These are phyloP conservation scores for Aspergillus hiratsukae DNA, from an alignment of 2,329 filamentous ascomycete species.

Conservation along the genomic window DNA sequence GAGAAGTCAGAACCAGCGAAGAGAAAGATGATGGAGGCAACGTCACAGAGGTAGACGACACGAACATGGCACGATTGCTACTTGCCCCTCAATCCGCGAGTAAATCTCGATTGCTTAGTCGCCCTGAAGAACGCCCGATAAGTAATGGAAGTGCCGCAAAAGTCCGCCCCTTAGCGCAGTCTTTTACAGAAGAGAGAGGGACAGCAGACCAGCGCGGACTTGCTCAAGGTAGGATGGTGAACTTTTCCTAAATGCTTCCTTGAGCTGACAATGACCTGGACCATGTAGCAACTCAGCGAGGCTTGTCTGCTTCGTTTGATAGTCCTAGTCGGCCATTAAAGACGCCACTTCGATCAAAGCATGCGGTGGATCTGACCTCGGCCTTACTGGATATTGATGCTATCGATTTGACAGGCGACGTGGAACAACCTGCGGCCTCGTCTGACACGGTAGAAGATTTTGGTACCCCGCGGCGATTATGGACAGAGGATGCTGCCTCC, in stretches of 20 bases:
- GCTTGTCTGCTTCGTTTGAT: slow-evolving; percentile 16
- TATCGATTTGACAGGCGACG: slow-evolving; percentile 42
- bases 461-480: slow-evolving; percentile 39
- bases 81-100: slow-evolving; percentile 37
- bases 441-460: slow-evolving; percentile 38
- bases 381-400: slow-evolving; percentile 36
- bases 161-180: slow-evolving; percentile 10
- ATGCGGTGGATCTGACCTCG: slow-evolving; percentile 11
- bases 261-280: slow-evolving; percentile 6
- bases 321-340: slow-evolving; percentile 11
- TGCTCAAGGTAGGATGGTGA: slow-evolving; percentile 21
- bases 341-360: slow-evolving; percentile 19
- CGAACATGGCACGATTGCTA: slow-evolving; percentile 43
- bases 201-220: slow-evolving; percentile 4
- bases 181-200: slow-evolving; percentile 4
- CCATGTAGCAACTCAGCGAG: slow-evolving; percentile 13
- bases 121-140: slow-evolving; percentile 16
- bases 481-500: slow-evolving; percentile 41
- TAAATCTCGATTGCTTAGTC: slow-evolving; percentile 39
- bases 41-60: slow-evolving; percentile 20
- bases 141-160: slow-evolving; percentile 19
- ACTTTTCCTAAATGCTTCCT: neutral
- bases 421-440: slow-evolving; percentile 31
- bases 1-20: slow-evolving; percentile 11
- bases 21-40: slow-evolving; percentile 14